Conservation (phyloP, 768 basidiomycete genomes). For the Mycena leptocephala region DNA sequence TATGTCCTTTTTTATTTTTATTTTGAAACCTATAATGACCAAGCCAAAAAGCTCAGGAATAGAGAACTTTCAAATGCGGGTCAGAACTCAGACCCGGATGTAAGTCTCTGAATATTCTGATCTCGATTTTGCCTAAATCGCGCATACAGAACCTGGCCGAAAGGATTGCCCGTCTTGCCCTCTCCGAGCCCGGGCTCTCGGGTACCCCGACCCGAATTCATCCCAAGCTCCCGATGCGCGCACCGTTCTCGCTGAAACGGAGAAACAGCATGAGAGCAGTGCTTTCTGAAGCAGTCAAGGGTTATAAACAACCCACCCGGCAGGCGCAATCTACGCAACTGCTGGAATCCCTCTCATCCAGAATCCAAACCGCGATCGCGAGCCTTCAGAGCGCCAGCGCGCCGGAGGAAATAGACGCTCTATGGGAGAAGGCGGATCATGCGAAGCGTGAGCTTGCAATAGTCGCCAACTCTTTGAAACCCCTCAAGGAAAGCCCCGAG, state of each 20-base stretch:
- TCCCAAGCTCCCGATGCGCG: not conserved
- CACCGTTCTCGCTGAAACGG: not conserved
- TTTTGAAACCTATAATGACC: not conserved
- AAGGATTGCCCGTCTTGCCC: not conserved
- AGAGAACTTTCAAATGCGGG: not conserved
- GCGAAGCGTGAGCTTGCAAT: not conserved
- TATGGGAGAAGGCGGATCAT: constrained; percentile 4
- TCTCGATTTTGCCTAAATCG: not conserved
- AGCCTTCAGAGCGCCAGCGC: not conserved
- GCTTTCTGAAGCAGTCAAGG: not conserved
- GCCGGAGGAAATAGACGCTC: not conserved
- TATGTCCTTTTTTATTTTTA: not conserved
- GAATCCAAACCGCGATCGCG: not conserved
- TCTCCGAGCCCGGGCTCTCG: not conserved
- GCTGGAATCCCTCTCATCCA: not conserved
- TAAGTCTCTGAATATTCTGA: not conserved
- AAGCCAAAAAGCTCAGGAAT: not conserved
- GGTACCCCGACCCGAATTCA: not conserved
- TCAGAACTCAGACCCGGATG: not conserved
- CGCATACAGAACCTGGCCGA: not conserved
- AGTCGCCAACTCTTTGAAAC: constrained; percentile 3
- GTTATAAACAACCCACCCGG: constrained; percentile 8
- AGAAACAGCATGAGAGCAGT: not conserved
- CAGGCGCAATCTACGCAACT: not conserved
- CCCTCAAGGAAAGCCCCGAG: not conserved